Percentiles rank a stretch among this genome's conserved stretches.
Evolutionary conservation across 78 protist species (phyloP).

Genomic region (Dictyostelium firmibasis): DNA sequence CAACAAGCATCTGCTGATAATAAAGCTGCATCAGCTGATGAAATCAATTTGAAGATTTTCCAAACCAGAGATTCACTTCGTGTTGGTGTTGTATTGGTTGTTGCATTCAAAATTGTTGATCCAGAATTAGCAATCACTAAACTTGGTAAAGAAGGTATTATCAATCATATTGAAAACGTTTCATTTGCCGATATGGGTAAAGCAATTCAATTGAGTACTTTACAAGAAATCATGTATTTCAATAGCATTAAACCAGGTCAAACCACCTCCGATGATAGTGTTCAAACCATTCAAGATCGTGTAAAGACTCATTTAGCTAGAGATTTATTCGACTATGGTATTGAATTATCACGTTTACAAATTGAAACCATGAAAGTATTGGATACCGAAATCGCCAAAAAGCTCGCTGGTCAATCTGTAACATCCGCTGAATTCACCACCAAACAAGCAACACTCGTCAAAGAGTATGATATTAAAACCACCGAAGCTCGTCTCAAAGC

Average conservation of each 20-base stretch:
- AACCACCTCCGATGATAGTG: background rate
- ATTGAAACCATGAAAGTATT: constrained; percentile 62
- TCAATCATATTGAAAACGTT: constrained; percentile 57
- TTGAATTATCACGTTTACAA: constrained; percentile 57
- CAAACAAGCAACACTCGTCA: constrained; percentile 45
- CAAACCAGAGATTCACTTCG: constrained; percentile 64
- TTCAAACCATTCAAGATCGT: constrained; percentile 75
- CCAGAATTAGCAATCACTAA: constrained; percentile 69
- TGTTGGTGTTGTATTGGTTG: constrained; percentile 68
- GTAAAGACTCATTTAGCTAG: constrained; percentile 26
- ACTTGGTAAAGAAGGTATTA: constrained; percentile 57
- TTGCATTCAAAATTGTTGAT: constrained; percentile 60
- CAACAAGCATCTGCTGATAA: background rate
- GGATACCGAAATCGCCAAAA: constrained; percentile 51
- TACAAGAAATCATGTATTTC: constrained; percentile 66
- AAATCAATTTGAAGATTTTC: constrained; percentile 57
- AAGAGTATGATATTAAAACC: constrained; percentile 67
- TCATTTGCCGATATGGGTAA: constrained; percentile 77
- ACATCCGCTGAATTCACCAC: constrained; percentile 60
- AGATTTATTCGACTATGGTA: constrained; percentile 43
- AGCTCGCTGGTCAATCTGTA: constrained; percentile 49
- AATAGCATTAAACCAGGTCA: constrained; percentile 30
- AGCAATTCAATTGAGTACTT: constrained; percentile 54
- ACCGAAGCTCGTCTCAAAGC: constrained; percentile 60
- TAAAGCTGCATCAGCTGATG: constrained; percentile 17